Evolutionary conservation across 192 early-diverging fungal genomes (phyloP), one percentile per base, ranked within the genome.

Genomic region (Thoreauomyces humboldtii): DNA sequence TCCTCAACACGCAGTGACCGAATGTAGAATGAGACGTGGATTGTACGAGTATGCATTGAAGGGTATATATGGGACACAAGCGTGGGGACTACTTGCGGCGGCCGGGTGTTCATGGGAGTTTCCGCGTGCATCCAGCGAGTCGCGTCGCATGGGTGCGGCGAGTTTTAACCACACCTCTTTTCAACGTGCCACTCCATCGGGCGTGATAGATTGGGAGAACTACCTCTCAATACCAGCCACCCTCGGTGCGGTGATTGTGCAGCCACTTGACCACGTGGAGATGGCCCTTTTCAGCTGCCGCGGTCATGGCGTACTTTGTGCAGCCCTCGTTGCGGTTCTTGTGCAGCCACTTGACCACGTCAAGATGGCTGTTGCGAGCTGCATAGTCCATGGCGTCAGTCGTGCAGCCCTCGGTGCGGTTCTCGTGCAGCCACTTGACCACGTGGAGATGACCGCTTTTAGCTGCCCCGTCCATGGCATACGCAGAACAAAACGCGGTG

Each of bases 381-480:
- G 66, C 65, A 4, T 43, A 37, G 46, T 70, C 67, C 36, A 73
- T 65, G 15, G 48, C 63, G 9, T 32, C 5, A 5, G 28, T 9
- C 14, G 65, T 63, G 65, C 72, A 73, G 9, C 65, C 66, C 29
- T 73, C 65, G 17, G 48, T 54, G 17, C 72, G 27, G 19, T 70
- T 53, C 37, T 70, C 66, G 48, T 68, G 61, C 31, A 73, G 32
- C 15, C 27, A 70, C 28, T 63, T 63, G n/a, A 70, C 61, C 17
- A 64, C 53, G 7, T 29, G 15, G 17, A 70, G 36, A 50, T 65
- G 59, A 35, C 66, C 66, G n/a, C 43, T 36, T 21, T 48, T 32
- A 48, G 59, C 27, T 7, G 65, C 72, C 14, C 35, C 25, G 31
- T 73, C 67, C 66, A 73, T 73, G n/a, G 58, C 71, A 24, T 56